Percentiles rank a stretch among this genome's conserved stretches.
phyloP scores from a whole-genome alignment of 2,329 filamentous ascomycete species.

The Penicillium sp. region DNA sequence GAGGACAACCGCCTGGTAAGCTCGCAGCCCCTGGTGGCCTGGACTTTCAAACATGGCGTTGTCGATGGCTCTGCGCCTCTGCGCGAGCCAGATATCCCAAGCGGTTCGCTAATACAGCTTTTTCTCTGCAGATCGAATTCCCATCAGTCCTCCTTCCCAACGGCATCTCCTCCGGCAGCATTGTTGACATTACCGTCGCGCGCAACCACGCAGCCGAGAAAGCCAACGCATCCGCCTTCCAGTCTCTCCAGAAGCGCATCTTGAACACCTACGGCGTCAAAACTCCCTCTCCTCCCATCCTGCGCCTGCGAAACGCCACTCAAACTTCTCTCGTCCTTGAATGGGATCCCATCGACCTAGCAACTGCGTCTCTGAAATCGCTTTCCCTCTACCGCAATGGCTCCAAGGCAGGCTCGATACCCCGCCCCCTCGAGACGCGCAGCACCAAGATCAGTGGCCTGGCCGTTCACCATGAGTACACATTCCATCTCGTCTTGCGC shows the following conservation, averaged over 20 bases:
- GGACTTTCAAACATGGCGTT: conserved; percentile 8
- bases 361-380: conserved; percentile 86
- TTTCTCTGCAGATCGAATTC: conserved; percentile 79
- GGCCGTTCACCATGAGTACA: conserved; percentile 95
- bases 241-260: conserved; percentile 84
- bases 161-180: conserved; percentile 92
- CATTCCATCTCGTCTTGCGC: conserved; percentile 86
- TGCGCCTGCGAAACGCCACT: conserved; percentile 94
- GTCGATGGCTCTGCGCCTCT: not conserved
- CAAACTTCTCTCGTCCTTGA: conserved; percentile 98
- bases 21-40: conserved; percentile 24
- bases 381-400: conserved; percentile 93
- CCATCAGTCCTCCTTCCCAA: conserved; percentile 94
- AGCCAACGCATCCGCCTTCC: conserved; percentile 73
- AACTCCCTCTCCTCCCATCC: conserved; percentile 72
- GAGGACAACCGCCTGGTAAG: conserved; percentile 93
- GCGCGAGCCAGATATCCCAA: not conserved
- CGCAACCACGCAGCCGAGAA: conserved; percentile 81
- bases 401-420: conserved; percentile 94
- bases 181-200: conserved; percentile 94
- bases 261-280: conserved; percentile 80
- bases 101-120: conserved; percentile 11
- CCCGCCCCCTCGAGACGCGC: conserved; percentile 79
- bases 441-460: conserved; percentile 96
- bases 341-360: conserved; percentile 93